Conservation (phyloP, 2,329 filamentous ascomycete species). For the Penicillium sp. region DNA sequence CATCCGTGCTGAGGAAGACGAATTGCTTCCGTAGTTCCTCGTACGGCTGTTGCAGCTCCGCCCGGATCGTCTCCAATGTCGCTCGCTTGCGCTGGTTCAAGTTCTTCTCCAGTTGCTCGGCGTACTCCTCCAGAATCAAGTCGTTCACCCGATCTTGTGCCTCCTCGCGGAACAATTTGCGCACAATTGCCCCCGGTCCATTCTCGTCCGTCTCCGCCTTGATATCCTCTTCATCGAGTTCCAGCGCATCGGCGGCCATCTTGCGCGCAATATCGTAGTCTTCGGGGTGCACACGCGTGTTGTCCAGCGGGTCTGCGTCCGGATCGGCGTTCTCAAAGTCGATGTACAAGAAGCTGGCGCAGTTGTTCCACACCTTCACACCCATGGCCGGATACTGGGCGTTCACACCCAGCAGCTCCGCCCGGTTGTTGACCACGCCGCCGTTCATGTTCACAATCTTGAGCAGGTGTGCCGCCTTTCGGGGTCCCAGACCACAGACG, state of each 20-base stretch:
- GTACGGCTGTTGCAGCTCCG: conserved; percentile 83
- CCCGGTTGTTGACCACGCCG: conserved; percentile 71
- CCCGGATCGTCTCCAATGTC: conserved; percentile 89
- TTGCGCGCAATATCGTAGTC: conserved; percentile 97
- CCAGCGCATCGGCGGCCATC: conserved; percentile 93
- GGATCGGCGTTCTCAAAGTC: conserved; percentile 74
- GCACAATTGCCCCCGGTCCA: conserved; percentile 79
- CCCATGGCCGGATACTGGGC: conserved; percentile 76
- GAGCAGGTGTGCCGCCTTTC: conserved; percentile 74
- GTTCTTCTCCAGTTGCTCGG: conserved; percentile 84
- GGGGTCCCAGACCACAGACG: conserved; percentile 79
- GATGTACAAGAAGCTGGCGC: conserved; percentile 87
- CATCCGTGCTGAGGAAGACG: conserved; percentile 58
- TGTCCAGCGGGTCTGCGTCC: conserved; percentile 84
- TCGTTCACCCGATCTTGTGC: conserved; percentile 93
- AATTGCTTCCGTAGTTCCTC: conserved; percentile 86
- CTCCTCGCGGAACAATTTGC: conserved; percentile 85
- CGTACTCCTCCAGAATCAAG: conserved; percentile 90
- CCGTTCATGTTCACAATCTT: conserved; percentile 90
- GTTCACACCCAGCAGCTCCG: conserved; percentile 79
- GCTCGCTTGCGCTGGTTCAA: conserved; percentile 91
- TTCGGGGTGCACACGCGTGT: conserved; percentile 93
- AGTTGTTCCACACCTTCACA: conserved; percentile 89
- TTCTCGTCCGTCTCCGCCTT: conserved; percentile 88
- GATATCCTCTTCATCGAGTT: conserved; percentile 94